phyloP scores from a whole-genome alignment of 371 early-diverging fungal genomes.

The Mortierella sp. region DNA sequence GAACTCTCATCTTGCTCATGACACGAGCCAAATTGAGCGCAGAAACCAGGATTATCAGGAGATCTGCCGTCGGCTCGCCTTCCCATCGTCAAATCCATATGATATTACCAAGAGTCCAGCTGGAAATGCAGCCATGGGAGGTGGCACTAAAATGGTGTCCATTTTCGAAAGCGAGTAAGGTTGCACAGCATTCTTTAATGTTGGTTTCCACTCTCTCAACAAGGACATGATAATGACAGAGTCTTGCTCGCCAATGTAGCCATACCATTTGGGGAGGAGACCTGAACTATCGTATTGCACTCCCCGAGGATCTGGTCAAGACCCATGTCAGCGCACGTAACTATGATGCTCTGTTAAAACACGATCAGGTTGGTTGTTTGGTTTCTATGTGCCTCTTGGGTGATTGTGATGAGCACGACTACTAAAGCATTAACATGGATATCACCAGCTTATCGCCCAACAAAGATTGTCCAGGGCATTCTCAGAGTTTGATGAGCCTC shows the following conservation, averaged over 20 bases:
- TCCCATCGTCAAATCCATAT: constrained; percentile 58
- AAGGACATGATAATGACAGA: background rate
- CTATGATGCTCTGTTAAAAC: constrained; percentile 63
- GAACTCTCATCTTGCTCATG: constrained; percentile 92
- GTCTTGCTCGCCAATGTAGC: constrained; percentile 52
- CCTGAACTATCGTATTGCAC: constrained; percentile 89
- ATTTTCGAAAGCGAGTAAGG: constrained; percentile 79
- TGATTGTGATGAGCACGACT: too few relatives aligned
- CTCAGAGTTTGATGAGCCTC: constrained; percentile 83
- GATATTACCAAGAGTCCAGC: constrained; percentile 54
- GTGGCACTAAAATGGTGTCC: constrained; percentile 52
- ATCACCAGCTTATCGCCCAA: constrained; percentile 35
- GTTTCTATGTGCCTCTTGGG: too few relatives aligned
- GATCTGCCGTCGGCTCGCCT: constrained; percentile 77
- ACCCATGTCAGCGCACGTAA: constrained; percentile 63
- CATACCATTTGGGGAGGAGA: constrained; percentile 94
- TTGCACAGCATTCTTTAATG: background rate
- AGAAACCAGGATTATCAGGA: constrained; percentile 92
- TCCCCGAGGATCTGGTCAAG: constrained; percentile 69
- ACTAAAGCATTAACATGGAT: too few relatives aligned
- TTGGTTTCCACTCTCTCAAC: too few relatives aligned
- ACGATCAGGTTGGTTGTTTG: constrained; percentile 88
- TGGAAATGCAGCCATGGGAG: constrained; percentile 22
- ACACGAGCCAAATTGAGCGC: constrained; percentile 77
- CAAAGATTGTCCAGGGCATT: constrained; percentile 61